Evolutionary conservation across 371 early-diverging fungal species (phyloP), one percentile per base, ranked within the genome.

Genomic region (Mortierella sp.): DNA sequence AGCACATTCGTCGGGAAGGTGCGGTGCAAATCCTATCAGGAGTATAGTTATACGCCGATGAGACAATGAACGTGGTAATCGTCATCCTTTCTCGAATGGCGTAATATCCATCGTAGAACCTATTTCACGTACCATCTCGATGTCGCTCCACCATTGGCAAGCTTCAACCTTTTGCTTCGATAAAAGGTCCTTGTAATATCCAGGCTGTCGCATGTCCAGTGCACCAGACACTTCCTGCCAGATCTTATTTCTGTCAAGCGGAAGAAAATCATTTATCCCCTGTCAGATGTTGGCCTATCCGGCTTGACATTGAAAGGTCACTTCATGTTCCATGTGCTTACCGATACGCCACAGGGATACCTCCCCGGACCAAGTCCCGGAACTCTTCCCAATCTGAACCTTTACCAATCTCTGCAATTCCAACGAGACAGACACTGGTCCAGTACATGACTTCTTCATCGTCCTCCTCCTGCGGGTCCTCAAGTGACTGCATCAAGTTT

Each of bases 211-310:
- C 65, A 78, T 67, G 23, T 73, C 65, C 18, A 54, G 55, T 1
- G 74, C 81, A 18, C 81, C 81, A 6, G 79, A 79, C 19, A 64
- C 64, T 56, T 81, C 79, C 24, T 69, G 70, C 81, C 81, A 81
- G 26, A 81, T 71, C 47, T 78, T 78, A 47, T 76, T 76, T 12
- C 74, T 73, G 53, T 2, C n/a, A 24, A 56, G 48, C 14, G 39
- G 24, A 39, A 41, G 39, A 38, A 16, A 48, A 38, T 2, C 14
- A 38, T 54, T 18, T 55, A 28, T 8, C n/a, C n/a, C n/a, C n/a
- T n/a, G n/a, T n/a, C n/a, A n/a, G n/a, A n/a, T n/a, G n/a, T n/a
- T n/a, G n/a, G n/a, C n/a, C n/a, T n/a, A n/a, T n/a, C n/a, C n/a
- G n/a, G n/a, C n/a, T n/a, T n/a, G n/a, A n/a, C n/a, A n/a, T n/a